These are phyloP conservation scores for Beauveria bassiana DNA, from an alignment of 2,329 filamentous ascomycete species.

Conservation along the genomic window DNA sequence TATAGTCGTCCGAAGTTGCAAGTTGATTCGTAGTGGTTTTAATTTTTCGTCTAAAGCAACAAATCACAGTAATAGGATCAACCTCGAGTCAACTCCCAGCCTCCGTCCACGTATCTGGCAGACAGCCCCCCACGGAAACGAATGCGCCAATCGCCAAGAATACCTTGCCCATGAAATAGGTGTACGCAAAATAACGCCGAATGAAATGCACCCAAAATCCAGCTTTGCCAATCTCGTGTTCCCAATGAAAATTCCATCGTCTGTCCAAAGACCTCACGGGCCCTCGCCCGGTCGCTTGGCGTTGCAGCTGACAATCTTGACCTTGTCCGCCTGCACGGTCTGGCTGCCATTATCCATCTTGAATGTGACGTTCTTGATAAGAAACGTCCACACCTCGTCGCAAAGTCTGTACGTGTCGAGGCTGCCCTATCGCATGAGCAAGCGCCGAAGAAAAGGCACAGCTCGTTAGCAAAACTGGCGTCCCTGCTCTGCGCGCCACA, in stretches of 20 bases:
- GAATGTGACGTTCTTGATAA: conserved; percentile 98
- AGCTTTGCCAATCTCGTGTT: not conserved
- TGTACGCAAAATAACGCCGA: conserved; percentile 6
- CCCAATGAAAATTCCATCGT: not conserved
- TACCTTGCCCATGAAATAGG: not conserved
- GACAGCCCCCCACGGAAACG: not conserved
- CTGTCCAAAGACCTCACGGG: not conserved
- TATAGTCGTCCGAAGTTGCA: too few relatives aligned
- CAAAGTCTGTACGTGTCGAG: conserved; percentile 98
- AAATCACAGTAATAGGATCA: not conserved
- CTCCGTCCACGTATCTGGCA: not conserved
- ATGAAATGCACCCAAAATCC: conserved; percentile 3
- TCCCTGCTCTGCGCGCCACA: not conserved
- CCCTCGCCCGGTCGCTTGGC: conserved; percentile 59
- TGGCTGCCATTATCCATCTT: conserved; percentile 80
- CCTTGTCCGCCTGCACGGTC: conserved; percentile 74
- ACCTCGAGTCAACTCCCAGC: not conserved
- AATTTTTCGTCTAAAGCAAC: not conserved
- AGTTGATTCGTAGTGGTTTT: too few relatives aligned
- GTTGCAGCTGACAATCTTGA: conserved; percentile 98
- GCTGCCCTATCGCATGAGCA: conserved; percentile 57
- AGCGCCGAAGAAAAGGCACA: not conserved
- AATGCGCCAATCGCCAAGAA: not conserved
- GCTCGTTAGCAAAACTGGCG: conserved; percentile 3
- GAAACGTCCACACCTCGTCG: conserved; percentile 98